phyloP scores from a whole-genome alignment of 805 yeast genomes.

The Saccharomyces kudriavzevii region DNA sequence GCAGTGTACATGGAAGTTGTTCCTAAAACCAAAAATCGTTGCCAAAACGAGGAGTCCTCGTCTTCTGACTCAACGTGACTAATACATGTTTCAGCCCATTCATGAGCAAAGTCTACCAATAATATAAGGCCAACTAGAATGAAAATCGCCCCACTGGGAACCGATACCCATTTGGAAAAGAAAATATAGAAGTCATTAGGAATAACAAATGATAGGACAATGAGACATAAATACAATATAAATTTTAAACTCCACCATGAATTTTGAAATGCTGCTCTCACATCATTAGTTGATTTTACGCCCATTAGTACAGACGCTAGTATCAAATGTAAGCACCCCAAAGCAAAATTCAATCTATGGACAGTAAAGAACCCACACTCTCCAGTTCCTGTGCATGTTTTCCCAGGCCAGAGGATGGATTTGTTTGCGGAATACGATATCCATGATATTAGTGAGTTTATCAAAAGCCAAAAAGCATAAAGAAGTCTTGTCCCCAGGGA shows the following conservation, averaged over 20 bases:
- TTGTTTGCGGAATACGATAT: conserved; percentile 71
- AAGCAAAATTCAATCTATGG: conserved; percentile 82
- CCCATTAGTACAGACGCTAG: conserved; percentile 62
- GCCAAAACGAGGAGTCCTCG: conserved; percentile 57
- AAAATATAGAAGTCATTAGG: conserved; percentile 82
- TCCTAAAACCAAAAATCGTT: conserved; percentile 72
- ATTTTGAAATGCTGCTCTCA: conserved; percentile 78
- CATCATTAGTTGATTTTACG: conserved; percentile 68
- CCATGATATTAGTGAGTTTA: conserved; percentile 87
- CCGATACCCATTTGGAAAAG: conserved; percentile 88
- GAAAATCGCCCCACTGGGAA: conserved; percentile 75
- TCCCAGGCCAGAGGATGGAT: conserved; percentile 64
- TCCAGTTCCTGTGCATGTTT: conserved; percentile 71
- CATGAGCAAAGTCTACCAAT: conserved; percentile 93
- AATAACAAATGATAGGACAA: conserved; percentile 59
- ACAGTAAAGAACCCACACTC: conserved; percentile 93
- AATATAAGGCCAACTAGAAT: conserved; percentile 83
- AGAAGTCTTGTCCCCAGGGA: conserved; percentile 77
- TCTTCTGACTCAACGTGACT: conserved; percentile 82
- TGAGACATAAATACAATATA: conserved; percentile 46
- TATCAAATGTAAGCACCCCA: conserved; percentile 69
- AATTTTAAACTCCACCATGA: conserved; percentile 85
- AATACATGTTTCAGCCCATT: conserved; percentile 95
- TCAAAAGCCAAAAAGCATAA: conserved; percentile 69
- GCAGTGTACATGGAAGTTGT: conserved; percentile 78